phyloP scores from a whole-genome alignment of 2,329 filamentous ascomycete species.

The Didymellaceae sp. region DNA sequence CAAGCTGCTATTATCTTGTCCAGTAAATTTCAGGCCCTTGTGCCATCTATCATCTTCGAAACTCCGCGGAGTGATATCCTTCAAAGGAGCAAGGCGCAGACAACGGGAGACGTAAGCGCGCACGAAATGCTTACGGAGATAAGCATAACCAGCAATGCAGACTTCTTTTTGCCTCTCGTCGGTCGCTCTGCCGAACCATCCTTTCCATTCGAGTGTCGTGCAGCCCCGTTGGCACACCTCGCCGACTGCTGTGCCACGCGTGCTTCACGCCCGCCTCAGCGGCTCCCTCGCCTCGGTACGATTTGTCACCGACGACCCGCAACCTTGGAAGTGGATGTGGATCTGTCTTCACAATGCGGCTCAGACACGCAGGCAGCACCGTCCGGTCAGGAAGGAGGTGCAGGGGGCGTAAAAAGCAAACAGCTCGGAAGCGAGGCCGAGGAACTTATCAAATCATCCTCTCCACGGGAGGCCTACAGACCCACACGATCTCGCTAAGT shows the following conservation, averaged over 20 bases:
- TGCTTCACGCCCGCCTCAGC: conserved; percentile 1
- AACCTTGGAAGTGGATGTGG: background rate
- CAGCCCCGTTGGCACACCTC: background rate
- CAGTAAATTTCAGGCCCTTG: too few relatives aligned
- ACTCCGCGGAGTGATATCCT: too few relatives aligned
- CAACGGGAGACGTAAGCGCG: too few relatives aligned
- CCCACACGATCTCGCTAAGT: background rate
- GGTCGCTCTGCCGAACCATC: background rate
- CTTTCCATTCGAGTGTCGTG: background rate
- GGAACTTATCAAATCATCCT: background rate
- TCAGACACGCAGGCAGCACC: background rate
- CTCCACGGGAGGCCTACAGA: background rate
- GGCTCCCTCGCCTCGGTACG: background rate
- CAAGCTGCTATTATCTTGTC: too few relatives aligned
- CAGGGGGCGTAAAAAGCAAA: conserved; percentile 16
- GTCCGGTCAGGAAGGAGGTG: background rate
- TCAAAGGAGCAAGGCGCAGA: too few relatives aligned
- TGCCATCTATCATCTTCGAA: too few relatives aligned
- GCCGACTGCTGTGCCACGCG: background rate
- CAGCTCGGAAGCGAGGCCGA: conserved; percentile 1
- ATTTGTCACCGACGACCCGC: conserved; percentile 2
- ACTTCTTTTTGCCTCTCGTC: background rate
- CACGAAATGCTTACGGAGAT: background rate
- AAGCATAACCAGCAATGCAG: background rate
- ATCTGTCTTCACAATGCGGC: background rate